phyloP scores from a whole-genome alignment of 192 early-diverging fungal species.

The Backusella morwellensis region DNA sequence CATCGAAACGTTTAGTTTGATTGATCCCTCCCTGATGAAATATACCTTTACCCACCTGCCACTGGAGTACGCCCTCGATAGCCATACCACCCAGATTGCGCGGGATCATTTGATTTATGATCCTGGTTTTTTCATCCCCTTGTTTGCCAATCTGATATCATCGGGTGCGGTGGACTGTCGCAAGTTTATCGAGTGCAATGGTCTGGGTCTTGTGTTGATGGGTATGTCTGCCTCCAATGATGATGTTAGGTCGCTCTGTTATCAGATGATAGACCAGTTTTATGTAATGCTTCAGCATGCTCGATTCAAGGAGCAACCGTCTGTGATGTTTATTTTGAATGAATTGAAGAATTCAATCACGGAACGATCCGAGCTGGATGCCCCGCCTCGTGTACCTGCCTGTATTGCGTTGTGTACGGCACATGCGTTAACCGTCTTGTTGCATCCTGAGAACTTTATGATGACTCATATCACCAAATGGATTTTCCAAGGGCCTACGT shows the following conservation, averaged over 20 bases:
- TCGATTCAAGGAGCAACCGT: conserved; percentile 66
- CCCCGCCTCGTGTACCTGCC: conserved; percentile 59
- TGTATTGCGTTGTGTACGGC: conserved; percentile 68
- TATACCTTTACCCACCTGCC: conserved; percentile 56
- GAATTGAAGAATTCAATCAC: conserved; percentile 67
- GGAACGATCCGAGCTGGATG: conserved; percentile 37
- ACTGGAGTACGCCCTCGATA: conserved; percentile 33
- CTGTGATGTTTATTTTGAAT: conserved; percentile 65
- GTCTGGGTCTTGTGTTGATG: conserved; percentile 65
- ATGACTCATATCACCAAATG: conserved; percentile 75
- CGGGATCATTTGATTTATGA: conserved; percentile 47
- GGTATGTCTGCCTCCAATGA: conserved; percentile 54
- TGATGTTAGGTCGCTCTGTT: conserved; percentile 57
- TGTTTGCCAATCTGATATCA: conserved; percentile 55
- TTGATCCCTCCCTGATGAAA: conserved; percentile 68
- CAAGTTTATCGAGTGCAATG: conserved; percentile 65
- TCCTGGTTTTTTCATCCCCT: conserved; percentile 67
- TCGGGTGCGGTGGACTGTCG: conserved; percentile 56
- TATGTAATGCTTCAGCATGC: conserved; percentile 51
- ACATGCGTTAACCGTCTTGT: conserved; percentile 55
- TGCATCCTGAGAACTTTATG: conserved; percentile 75
- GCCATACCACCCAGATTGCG: background rate
- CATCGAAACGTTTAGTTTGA: conserved; percentile 54
- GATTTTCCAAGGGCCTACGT: conserved; percentile 63
- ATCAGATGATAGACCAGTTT: conserved; percentile 65